Conservation (phyloP, 1,284 basidiomycete genomes). For the Gomphus sp. region DNA sequence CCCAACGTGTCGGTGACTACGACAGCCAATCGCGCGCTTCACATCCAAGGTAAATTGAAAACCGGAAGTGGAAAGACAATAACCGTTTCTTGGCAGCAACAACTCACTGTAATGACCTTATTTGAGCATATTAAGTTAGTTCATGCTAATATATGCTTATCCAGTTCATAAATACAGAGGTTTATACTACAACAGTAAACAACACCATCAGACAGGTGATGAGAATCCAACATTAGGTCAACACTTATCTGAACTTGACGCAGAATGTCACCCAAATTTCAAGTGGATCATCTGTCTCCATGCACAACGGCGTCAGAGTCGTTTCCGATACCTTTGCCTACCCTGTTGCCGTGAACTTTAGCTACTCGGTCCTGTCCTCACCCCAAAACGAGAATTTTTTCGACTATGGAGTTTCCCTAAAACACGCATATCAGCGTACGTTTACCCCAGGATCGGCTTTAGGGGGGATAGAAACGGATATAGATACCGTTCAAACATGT, state of each 20-base stretch:
- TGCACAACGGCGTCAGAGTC: slow-evolving; percentile 1
- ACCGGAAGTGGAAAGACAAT: slow-evolving; percentile 6
- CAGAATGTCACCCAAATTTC: slow-evolving; percentile 9
- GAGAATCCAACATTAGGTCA: neutral
- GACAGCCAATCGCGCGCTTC: slow-evolving; percentile 4
- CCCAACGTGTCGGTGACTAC: slow-evolving; percentile 9
- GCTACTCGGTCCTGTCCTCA: neutral
- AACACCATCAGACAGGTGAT: neutral
- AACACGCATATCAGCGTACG: slow-evolving; percentile 1
- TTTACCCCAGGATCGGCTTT: neutral
- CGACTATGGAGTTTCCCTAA: neutral
- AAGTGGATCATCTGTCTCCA: neutral
- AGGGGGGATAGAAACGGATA: neutral
- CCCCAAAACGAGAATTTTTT: neutral
- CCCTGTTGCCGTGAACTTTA: slow-evolving; percentile 6
- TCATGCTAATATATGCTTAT: neutral
- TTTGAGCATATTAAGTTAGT: neutral
- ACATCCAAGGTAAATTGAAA: slow-evolving; percentile 2
- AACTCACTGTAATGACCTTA: neutral
- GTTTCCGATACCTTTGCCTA: slow-evolving; percentile 8
- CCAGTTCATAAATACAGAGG: slow-evolving; percentile 6
- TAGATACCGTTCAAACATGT: slow-evolving; percentile 3
- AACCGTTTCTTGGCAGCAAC: slow-evolving; percentile 3
- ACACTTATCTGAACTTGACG: neutral
- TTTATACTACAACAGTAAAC: neutral